Evolutionary conservation across 2,329 filamentous ascomycete genomes (phyloP).

Genomic region (Pyricularia grisea): DNA sequence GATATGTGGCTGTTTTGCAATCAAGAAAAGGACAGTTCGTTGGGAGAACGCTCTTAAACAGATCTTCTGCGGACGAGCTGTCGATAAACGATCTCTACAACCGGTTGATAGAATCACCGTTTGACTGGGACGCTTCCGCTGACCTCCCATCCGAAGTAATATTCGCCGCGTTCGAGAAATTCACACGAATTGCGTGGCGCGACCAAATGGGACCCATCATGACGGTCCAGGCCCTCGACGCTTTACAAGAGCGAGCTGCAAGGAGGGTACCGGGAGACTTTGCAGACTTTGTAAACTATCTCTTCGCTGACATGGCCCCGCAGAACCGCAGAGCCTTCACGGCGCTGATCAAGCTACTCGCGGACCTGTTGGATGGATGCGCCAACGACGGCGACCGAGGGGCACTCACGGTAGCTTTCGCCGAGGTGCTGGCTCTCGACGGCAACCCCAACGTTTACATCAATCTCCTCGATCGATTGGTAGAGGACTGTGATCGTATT

Average conservation of each 20-base stretch:
- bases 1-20: constrained; percentile 74
- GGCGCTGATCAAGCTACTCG: constrained; percentile 73
- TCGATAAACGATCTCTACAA: constrained; percentile 88
- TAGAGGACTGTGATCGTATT: constrained; percentile 83
- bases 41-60: constrained; percentile 63
- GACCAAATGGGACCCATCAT: constrained; percentile 83
- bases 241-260: constrained; percentile 60
- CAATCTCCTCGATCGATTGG: constrained; percentile 76
- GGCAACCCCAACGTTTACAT: constrained; percentile 75
- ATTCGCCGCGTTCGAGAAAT: constrained; percentile 90
- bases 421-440: constrained; percentile 73
- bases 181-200: constrained; percentile 77
- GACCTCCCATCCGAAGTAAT: constrained; percentile 76
- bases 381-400: constrained; percentile 87
- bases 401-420: constrained; percentile 78
- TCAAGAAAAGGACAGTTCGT: constrained; percentile 81
- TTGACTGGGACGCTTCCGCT: constrained; percentile 63
- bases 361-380: constrained; percentile 80
- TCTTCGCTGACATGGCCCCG: constrained; percentile 58
- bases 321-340: constrained; percentile 71
- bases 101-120: constrained; percentile 72
- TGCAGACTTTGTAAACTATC: constrained; percentile 55
- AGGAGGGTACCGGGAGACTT: constrained; percentile 65
- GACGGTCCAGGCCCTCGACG: constrained; percentile 58
- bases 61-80: constrained; percentile 64